Base-by-base conservation (phyloP, 164 flowering plant species). In the Echeveria elegans region DNA sequence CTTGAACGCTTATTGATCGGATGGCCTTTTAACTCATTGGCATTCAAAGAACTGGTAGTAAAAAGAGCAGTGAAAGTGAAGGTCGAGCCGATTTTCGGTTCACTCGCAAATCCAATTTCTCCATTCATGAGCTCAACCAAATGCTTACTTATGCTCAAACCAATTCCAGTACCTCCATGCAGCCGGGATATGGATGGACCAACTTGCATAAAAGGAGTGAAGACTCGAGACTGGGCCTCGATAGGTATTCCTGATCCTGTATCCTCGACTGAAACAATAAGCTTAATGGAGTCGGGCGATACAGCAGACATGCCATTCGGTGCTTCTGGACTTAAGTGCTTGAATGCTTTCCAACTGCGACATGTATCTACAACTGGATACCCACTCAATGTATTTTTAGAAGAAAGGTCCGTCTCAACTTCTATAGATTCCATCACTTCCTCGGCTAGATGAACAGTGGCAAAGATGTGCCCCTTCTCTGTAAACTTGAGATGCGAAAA, bases 91-190 rank as follows among this genome's bases (percentile, higher is more conserved):
- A n/a, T n/a, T n/a, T n/a, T n/a, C n/a, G n/a, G n/a, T 45, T 74
- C 75, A 75, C 99, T 94, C 11, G 74, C 84, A 74, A 94, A 88
- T 23, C 97, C 97, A 31, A 94, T 91, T 71, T 91, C 99, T 28
- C 99, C 99, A 32, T 81, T 83, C 99, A 94, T 94, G 58, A 87
- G n/a, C n/a, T n/a, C n/a, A n/a, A n/a, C n/a, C n/a, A n/a, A n/a
- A n/a, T n/a, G n/a, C n/a, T n/a, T n/a, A n/a, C n/a, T n/a, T n/a
- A n/a, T n/a, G n/a, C n/a, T n/a, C n/a, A n/a, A n/a, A n/a, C n/a
- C n/a, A n/a, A n/a, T n/a, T n/a, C n/a, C n/a, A n/a, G n/a, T n/a
- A n/a, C n/a, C n/a, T n/a, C n/a, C n/a, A n/a, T n/a, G 88, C 36
- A 71, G 85, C 40, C 97, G 81, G 16, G 98, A 82, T 64, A 84